These are phyloP conservation scores for Fusarium nelsonii DNA, from an alignment of 2,329 filamentous ascomycete genomes.

Conservation along the genomic window DNA sequence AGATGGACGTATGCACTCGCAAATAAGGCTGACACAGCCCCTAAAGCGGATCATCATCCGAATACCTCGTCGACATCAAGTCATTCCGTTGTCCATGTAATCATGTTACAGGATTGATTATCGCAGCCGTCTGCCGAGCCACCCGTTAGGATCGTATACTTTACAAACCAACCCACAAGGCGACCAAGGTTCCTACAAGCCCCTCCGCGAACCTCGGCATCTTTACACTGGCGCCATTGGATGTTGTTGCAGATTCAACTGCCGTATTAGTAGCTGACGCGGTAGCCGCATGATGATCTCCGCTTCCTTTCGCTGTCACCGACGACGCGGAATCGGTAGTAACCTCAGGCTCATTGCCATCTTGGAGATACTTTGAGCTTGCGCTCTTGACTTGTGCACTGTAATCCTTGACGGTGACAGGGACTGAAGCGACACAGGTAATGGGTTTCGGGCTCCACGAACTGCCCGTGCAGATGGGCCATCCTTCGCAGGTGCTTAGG, in stretches of 20 bases:
- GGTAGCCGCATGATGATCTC: background rate
- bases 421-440: conserved; percentile 8
- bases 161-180: conserved; percentile 8
- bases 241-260: background rate
- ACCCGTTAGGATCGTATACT: no score
- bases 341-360: background rate
- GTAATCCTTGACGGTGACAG: conserved; percentile 15
- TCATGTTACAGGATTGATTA: no score
- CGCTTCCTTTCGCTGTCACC: background rate
- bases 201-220: background rate
- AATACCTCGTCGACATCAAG: background rate
- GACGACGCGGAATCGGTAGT: background rate
- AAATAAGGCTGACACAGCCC: no score
- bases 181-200: conserved; percentile 5
- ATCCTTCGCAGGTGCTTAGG: conserved; percentile 24
- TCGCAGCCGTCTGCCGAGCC: background rate
- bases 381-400: conserved; percentile 12
- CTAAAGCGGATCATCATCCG: no score
- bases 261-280: background rate
- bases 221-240: background rate
- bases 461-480: conserved; percentile 26
- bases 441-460: conserved; percentile 4
- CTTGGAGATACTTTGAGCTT: conserved; percentile 12
- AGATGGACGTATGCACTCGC: no score
- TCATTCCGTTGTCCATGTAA: background rate